Evolutionary conservation across 2,329 filamentous ascomycete species (phyloP).

Genomic region (Talaromyces albobiverticillius): DNA sequence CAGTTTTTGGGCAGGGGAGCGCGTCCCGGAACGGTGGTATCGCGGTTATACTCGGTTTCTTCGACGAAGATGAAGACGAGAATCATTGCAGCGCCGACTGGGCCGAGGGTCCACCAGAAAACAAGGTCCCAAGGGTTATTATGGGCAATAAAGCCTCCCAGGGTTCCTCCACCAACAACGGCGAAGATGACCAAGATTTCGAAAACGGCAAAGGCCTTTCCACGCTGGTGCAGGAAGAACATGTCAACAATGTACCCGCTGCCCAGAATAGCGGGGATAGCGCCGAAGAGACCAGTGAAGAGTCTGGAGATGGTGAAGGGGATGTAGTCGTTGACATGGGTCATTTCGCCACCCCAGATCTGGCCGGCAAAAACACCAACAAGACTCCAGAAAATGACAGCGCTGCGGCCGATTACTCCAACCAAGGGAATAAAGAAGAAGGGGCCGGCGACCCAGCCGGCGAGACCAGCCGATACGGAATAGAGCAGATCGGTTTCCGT

Average conservation of each 20-base stretch:
- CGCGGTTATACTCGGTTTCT: conserved; percentile 16
- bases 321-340: conserved; percentile 19
- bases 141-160: conserved; percentile 19
- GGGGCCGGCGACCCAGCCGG: conserved; percentile 20
- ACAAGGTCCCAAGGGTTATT: conserved; percentile 13
- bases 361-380: conserved; percentile 16
- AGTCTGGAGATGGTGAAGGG: conserved; percentile 20
- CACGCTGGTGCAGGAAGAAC: conserved; percentile 24
- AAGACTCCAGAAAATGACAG: conserved; percentile 22
- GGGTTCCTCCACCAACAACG: conserved; percentile 12
- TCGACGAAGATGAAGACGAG: conserved; percentile 18
- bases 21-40: not conserved
- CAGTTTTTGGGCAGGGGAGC: conserved; percentile 6
- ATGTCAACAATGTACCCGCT: conserved; percentile 19
- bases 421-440: conserved; percentile 21
- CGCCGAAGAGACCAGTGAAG: conserved; percentile 17
- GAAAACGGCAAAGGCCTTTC: conserved; percentile 21
- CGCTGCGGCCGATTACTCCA: conserved; percentile 17
- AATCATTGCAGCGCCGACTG: conserved; percentile 11
- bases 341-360: conserved; percentile 27
- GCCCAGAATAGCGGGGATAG: conserved; percentile 15
- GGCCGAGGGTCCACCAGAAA: conserved; percentile 20
- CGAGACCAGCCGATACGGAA: conserved; percentile 17
- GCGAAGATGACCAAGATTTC: conserved; percentile 14
- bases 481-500: conserved; percentile 11